Evolutionary conservation across 2,329 filamentous ascomycete genomes (phyloP).

Genomic region (Nothopassalora personata): DNA sequence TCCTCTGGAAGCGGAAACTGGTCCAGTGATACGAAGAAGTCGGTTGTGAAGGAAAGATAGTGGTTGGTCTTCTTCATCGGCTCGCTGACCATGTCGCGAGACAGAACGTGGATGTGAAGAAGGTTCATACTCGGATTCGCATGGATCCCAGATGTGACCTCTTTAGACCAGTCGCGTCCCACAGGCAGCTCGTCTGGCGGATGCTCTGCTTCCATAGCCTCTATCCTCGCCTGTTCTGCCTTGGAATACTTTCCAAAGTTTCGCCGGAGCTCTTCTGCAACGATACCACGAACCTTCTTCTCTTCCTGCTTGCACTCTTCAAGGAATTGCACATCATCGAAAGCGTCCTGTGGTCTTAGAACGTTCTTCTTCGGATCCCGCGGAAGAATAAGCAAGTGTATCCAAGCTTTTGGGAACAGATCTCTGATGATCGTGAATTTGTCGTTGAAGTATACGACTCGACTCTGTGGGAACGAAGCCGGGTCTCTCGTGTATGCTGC

Average conservation of each 20-base stretch:
- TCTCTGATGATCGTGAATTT: constrained; percentile 75
- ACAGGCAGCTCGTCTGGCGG: constrained; percentile 49
- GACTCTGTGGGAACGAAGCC: constrained; percentile 51
- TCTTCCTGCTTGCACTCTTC: constrained; percentile 57
- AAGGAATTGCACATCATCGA: constrained; percentile 67
- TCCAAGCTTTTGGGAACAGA: constrained; percentile 74
- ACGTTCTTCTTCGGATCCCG: constrained; percentile 57
- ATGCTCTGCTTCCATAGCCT: constrained; percentile 53
- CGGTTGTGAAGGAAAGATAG: constrained; percentile 85
- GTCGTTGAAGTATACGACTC: constrained; percentile 62
- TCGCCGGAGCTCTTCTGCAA: constrained; percentile 68
- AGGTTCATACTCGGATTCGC: constrained; percentile 88
- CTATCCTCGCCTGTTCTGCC: constrained; percentile 57
- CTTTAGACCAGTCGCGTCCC: constrained; percentile 72
- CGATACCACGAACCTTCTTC: constrained; percentile 56
- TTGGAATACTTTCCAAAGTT: constrained; percentile 59
- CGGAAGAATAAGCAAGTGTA: constrained; percentile 85
- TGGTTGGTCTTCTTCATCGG: constrained; percentile 75
- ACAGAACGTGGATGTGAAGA: constrained; percentile 83
- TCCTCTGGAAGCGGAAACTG: constrained; percentile 70
- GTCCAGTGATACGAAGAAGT: constrained; percentile 72
- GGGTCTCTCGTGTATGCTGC: constrained; percentile 63
- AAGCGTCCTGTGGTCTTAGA: constrained; percentile 70
- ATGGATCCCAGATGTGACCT: constrained; percentile 76
- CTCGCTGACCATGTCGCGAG: constrained; percentile 68